A percentile compares a stretch with the other conserved stretches of the same genome.
Conservation (phyloP, 2,329 filamentous ascomycete genomes). For the Ceratocystis huliohia region DNA sequence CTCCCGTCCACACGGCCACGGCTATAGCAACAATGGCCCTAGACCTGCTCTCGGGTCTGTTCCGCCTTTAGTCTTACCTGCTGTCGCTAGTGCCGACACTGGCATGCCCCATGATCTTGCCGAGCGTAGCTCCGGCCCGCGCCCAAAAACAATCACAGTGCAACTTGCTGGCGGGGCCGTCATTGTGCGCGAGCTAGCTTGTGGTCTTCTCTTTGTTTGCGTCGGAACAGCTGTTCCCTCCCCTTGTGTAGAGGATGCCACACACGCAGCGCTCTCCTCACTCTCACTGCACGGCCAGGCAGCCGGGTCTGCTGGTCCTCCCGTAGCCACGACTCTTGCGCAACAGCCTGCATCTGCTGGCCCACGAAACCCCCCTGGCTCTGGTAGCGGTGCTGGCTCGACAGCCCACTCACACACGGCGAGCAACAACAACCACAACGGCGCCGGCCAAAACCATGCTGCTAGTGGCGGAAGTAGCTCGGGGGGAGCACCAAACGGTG, state of each 20-base stretch:
- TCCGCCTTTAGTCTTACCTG: no score
- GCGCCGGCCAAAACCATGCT: not conserved
- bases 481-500: not conserved
- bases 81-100: not conserved
- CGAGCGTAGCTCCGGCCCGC: conserved; percentile 3
- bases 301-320: not conserved
- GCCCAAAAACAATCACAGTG: conserved; percentile 38
- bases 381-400: not conserved
- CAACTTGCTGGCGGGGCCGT: conserved; percentile 48
- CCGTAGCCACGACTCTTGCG: not conserved
- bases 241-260: conserved; percentile 16
- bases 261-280: conserved; percentile 13
- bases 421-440: not conserved
- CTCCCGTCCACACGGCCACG: not conserved
- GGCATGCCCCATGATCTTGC: not conserved
- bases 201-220: conserved; percentile 50
- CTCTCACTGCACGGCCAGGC: conserved; percentile 7
- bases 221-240: conserved; percentile 35
- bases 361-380: not conserved
- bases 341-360: not conserved
- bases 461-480: not conserved
- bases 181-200: conserved; percentile 44
- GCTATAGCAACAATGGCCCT: not conserved
- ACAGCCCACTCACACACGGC: not conserved
- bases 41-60: not conserved